A percentile compares a stretch with the other conserved stretches of the same genome.
Conservation (phyloP, 2,329 filamentous ascomycete genomes). For the Aspergillus clavatus region DNA sequence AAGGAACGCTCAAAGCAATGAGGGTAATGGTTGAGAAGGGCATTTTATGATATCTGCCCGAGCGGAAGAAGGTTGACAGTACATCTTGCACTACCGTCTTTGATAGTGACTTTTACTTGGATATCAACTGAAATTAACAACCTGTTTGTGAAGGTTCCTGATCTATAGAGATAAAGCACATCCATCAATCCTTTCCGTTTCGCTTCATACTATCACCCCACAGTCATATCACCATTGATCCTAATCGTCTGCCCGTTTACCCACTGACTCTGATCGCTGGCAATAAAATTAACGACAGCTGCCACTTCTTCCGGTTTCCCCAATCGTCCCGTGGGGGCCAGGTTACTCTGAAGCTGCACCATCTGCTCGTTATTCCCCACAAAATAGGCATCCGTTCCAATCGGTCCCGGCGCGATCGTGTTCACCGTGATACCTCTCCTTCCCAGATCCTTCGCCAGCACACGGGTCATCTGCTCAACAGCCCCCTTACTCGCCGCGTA, state of each 20-base stretch:
- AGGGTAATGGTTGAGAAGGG: too few species aligned
- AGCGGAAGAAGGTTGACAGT: too few species aligned
- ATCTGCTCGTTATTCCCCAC: constrained; percentile 44
- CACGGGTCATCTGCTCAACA: constrained; percentile 53
- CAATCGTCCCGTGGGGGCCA: constrained; percentile 42
- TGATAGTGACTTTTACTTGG: too few species aligned
- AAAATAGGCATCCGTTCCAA: constrained; percentile 35
- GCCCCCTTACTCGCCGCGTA: constrained; percentile 55
- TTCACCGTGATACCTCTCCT: constrained; percentile 49
- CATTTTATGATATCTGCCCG: too few species aligned
- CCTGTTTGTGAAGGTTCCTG: too few species aligned
- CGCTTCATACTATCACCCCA: too few species aligned
- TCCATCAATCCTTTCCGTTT: too few species aligned
- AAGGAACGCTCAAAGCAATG: too few species aligned
- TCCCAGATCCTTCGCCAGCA: constrained; percentile 53
- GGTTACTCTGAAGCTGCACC: constrained; percentile 37
- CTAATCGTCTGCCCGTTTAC: constrained; percentile 43
- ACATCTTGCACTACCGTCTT: too few species aligned
- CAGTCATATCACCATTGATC: constrained; percentile 14
- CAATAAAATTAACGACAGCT: constrained; percentile 41
- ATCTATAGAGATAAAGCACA: too few species aligned
- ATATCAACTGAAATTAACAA: too few species aligned
- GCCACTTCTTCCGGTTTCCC: constrained; percentile 48
- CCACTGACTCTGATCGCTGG: constrained; percentile 35
- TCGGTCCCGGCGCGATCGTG: constrained; percentile 49